Evolutionary conservation across 129 eudicot genomes (phyloP), one percentile per base, ranked within the genome.

Genomic region (Solidago caesia): DNA sequence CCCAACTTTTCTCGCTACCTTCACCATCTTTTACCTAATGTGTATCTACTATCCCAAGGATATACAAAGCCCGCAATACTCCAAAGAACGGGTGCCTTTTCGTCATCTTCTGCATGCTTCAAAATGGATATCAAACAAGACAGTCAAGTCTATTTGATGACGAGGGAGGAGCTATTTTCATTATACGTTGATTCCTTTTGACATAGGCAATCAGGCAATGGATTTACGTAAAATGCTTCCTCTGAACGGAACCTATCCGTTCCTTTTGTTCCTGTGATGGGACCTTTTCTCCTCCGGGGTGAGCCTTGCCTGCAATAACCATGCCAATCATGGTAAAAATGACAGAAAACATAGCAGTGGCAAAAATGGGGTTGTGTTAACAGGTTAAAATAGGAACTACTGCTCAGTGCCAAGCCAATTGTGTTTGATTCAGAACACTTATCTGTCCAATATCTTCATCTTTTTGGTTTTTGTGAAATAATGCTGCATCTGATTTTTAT

Each of bases 191-290:
- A 58, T 67, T 76, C 88, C 77, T 51, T 82, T 55, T 80, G 96
- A 81, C 98, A 93, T 53, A 93, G 81, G 79, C 98, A 90, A 46
- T 93, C 98, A 0, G 97, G 97, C 77, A 93, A 82, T 55, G 98
- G 98, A 45, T 93, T 93, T 80, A 90, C 98, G 43, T 93, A 93
- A 66, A 93, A 93, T 5, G 92, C 89, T 75, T 93, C 98, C 77
- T 93, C 98, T n/a, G 98, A 83, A 39, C 97, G 93, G 67, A 94
- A 94, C 76, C 99, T 88, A 67, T 94, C 99, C 26, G 71, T 91
- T 41, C 99, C 99, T 84, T 85, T 95, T 67, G 99, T 91, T 78
- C 99, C 99, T 15, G 97, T 12, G 44, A 88, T 77, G 26, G 99
- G 99, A 16, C 99, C 99, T 80, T 95, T 95, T 74, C 99, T 87